Percentiles rank a stretch among this genome's conserved stretches.
phyloP scores from a whole-genome alignment of 2,329 filamentous ascomycete genomes.

The Didymella segeticola region DNA sequence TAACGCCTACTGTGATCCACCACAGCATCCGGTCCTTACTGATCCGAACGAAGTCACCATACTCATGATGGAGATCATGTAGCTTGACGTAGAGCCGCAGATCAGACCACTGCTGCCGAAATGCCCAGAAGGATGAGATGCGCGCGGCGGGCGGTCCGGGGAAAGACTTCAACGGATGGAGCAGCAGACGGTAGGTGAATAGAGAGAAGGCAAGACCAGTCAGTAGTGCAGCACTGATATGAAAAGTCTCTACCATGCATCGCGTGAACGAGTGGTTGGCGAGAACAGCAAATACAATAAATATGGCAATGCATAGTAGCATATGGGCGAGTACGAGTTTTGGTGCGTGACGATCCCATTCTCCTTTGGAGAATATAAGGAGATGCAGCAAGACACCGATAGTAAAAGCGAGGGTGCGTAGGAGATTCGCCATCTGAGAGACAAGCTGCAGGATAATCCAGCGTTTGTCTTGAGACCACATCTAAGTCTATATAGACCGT shows the following conservation, averaged over 20 bases:
- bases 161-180: constrained; percentile 16
- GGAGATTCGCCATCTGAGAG: neutral
- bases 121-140: constrained; percentile 23
- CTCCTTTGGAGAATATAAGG: neutral
- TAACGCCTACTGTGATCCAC: neutral
- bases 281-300: neutral
- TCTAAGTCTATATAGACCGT: neutral
- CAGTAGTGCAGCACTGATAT: neutral
- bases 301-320: neutral
- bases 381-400: neutral
- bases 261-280: neutral
- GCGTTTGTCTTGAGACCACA: neutral
- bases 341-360: constrained; percentile 10
- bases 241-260: neutral
- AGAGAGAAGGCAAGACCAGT: constrained; percentile 8
- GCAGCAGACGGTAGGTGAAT: constrained; percentile 15
- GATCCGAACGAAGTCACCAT: constrained; percentile 30
- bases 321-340: neutral
- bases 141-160: constrained; percentile 23
- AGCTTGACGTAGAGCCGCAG: constrained; percentile 20
- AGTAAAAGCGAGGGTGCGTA: neutral
- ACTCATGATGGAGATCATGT: constrained; percentile 18
- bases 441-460: neutral
- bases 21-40: constrained; percentile 9
- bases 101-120: constrained; percentile 20